Percentiles rank a stretch among this genome's conserved stretches.
Evolutionary conservation across 129 eudicot species (phyloP).

Genomic region (Flaveria ramosissima): DNA sequence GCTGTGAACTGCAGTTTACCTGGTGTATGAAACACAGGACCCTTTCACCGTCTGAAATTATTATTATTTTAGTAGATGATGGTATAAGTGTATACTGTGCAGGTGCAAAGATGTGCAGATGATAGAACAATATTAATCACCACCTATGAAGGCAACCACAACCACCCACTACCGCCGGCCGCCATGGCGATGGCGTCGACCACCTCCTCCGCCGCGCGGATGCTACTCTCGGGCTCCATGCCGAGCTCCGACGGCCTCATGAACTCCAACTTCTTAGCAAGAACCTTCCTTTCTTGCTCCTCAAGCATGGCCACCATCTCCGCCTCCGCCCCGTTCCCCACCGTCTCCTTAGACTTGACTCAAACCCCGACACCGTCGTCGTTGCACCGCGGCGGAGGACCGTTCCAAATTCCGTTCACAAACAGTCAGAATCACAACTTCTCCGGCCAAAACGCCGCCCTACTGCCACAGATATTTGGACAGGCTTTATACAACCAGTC

Average conservation of each 20-base stretch:
- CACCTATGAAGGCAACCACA: conserved; percentile 85
- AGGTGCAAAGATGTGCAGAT: conserved; percentile 85
- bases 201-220: conserved; percentile 85
- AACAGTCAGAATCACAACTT: conserved; percentile 31
- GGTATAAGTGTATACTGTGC: not conserved
- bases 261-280: conserved; percentile 40
- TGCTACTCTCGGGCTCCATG: conserved; percentile 78
- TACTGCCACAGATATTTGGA: conserved; percentile 42
- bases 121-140: conserved; percentile 79
- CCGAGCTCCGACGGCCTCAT: conserved; percentile 54
- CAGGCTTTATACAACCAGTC: conserved; percentile 50
- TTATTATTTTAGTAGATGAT: not conserved
- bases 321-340: conserved; percentile 54
- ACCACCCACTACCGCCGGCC: conserved; percentile 66
- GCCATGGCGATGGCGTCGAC: conserved; percentile 95
- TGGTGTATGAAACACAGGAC: no score
- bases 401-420: conserved; percentile 35
- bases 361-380: conserved; percentile 43
- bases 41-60: not conserved
- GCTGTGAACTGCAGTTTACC: no score
- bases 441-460: conserved; percentile 40
- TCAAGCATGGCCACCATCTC: conserved; percentile 57
- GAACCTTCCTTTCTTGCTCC: conserved; percentile 47
- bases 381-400: conserved; percentile 35
- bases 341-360: conserved; percentile 79